A percentile compares a stretch with the other conserved stretches of the same genome.
Conservation (phyloP, 768 basidiomycete genomes). For the Suillus luteus region DNA sequence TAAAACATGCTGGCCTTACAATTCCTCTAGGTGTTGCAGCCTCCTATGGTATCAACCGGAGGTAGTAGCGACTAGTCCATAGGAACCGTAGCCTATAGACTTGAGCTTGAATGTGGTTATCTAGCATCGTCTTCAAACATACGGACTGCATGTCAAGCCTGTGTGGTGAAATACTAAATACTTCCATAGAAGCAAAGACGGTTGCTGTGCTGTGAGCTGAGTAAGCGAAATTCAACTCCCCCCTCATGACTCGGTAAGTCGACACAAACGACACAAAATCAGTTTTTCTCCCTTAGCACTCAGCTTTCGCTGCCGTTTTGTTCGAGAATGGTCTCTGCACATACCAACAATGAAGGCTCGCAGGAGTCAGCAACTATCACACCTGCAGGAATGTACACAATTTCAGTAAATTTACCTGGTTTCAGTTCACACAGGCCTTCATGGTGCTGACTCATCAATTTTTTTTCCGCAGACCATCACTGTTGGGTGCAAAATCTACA, state of each 20-base stretch:
- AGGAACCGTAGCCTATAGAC: background rate
- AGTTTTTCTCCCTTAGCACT: conserved; percentile 1
- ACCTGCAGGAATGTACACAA: conserved; percentile 72
- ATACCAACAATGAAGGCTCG: conserved; percentile 35
- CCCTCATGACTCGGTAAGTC: conserved; percentile 7
- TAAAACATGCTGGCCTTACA: background rate
- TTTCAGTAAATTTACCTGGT: conserved; percentile 54
- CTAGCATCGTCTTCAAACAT: background rate
- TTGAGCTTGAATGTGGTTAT: background rate
- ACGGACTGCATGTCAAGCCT: background rate
- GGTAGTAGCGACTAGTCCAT: background rate
- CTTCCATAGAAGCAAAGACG: background rate
- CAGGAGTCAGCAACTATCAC: conserved; percentile 63
- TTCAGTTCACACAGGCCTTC: conserved; percentile 28
- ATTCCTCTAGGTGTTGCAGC: background rate
- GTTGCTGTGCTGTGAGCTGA: conserved; percentile 8
- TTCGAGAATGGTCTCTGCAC: conserved; percentile 32
- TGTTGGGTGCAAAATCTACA: conserved; percentile 95
- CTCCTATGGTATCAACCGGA: background rate
- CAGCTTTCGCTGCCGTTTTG: background rate
- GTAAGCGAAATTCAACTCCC: conserved; percentile 8
- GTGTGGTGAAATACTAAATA: background rate
- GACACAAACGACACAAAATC: conserved; percentile 6
- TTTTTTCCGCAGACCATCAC: conserved; percentile 62
- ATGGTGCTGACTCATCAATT: conserved; percentile 38